Percentiles rank a stretch among this genome's conserved stretches.
phyloP scores from a whole-genome alignment of 1,139 yeast species.

The Torulaspora pretoriensis region DNA sequence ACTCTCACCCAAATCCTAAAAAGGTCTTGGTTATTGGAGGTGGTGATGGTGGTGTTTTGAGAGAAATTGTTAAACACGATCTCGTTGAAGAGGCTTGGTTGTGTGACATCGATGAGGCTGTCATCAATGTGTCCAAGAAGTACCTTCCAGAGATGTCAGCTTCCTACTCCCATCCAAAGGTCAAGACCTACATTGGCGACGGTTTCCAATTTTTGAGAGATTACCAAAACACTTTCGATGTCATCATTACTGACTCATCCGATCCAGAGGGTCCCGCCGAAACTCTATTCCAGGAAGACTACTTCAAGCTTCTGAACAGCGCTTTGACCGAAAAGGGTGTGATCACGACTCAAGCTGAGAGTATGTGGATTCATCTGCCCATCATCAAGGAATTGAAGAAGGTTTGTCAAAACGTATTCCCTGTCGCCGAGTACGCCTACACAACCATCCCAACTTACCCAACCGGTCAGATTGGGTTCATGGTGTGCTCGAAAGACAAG shows the following conservation, averaged over 20 bases:
- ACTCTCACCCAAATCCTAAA: slow-evolving; percentile 88
- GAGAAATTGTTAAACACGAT: slow-evolving; percentile 86
- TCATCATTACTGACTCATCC: slow-evolving; percentile 88
- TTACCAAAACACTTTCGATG: slow-evolving; percentile 70
- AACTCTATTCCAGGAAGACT: slow-evolving; percentile 78
- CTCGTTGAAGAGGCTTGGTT: slow-evolving; percentile 80
- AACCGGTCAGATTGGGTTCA: slow-evolving; percentile 89
- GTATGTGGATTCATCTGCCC: slow-evolving; percentile 81
- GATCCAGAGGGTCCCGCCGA: slow-evolving; percentile 98
- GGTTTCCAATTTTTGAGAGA: slow-evolving; percentile 87
- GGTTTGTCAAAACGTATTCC: slow-evolving; percentile 76
- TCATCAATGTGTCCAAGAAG: slow-evolving; percentile 73
- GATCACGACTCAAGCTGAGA: slow-evolving; percentile 87
- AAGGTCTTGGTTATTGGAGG: slow-evolving; percentile 90
- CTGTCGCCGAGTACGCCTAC: slow-evolving; percentile 81
- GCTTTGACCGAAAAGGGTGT: slow-evolving; percentile 87
- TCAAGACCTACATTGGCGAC: slow-evolving; percentile 78
- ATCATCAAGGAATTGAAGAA: slow-evolving; percentile 71
- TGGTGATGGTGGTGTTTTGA: slow-evolving; percentile 93
- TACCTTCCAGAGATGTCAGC: slow-evolving; percentile 82
- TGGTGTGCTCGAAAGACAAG: slow-evolving; percentile 81
- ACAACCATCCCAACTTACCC: slow-evolving; percentile 92
- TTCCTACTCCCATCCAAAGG: slow-evolving; percentile 76
- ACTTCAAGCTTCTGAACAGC: slow-evolving; percentile 70
- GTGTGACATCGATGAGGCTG: slow-evolving; percentile 90